Evolutionary conservation across 768 basidiomycete genomes (phyloP).

Genomic region (Podaxis carcinomalis): DNA sequence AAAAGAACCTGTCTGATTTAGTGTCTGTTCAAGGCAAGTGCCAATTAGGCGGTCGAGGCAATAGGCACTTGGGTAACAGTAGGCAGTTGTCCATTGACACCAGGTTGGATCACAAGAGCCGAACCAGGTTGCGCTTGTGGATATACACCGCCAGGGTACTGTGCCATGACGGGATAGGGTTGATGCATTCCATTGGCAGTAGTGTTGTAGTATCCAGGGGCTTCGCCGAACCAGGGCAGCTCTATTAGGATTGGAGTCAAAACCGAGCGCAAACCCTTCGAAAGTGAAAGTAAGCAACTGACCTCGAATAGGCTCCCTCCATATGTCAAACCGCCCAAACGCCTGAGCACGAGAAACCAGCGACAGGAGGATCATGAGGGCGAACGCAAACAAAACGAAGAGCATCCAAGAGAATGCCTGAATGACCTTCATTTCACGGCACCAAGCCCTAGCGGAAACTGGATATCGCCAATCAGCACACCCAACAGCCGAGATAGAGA

Average conservation of each 20-base stretch:
- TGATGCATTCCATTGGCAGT: constrained; percentile 25
- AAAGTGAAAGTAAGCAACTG: constrained; percentile 8
- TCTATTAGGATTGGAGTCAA: constrained; percentile 29
- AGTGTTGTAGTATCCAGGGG: constrained; percentile 56
- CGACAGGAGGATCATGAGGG: constrained; percentile 50
- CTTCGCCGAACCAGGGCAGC: constrained; percentile 75
- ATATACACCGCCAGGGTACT: constrained; percentile 25
- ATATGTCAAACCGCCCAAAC: constrained; percentile 50
- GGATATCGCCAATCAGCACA: constrained; percentile 9
- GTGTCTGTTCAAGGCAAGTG: neutral
- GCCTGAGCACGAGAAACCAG: constrained; percentile 53
- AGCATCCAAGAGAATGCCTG: constrained; percentile 77
- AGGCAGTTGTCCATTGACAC: constrained; percentile 53
- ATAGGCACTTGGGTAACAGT: constrained; percentile 50
- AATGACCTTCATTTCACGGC: constrained; percentile 77
- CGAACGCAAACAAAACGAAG: constrained; percentile 45
- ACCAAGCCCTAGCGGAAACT: constrained; percentile 58
- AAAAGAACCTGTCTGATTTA: neutral
- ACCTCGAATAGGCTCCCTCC: constrained; percentile 57
- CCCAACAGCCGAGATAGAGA: neutral
- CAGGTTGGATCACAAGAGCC: constrained; percentile 67
- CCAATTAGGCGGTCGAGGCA: neutral
- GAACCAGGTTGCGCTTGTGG: constrained; percentile 42
- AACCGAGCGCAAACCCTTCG: neutral
- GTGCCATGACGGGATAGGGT: constrained; percentile 23